Percentiles rank a stretch among this genome's conserved stretches.
These are phyloP conservation scores for Jacaranda mimosifolia DNA, from an alignment of 257 asterid species.

Conservation along the genomic window DNA sequence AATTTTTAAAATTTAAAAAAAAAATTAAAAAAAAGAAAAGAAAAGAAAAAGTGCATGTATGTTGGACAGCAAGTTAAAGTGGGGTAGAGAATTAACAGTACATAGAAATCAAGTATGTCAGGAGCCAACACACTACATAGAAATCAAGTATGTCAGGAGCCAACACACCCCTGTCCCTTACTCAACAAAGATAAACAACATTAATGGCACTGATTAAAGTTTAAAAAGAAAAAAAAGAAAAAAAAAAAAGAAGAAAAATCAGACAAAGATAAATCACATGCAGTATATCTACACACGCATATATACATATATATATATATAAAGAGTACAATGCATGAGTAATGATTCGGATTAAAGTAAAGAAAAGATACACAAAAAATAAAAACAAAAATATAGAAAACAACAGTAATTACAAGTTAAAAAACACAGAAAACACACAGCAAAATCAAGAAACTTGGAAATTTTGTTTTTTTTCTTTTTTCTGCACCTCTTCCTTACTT, in stretches of 20 bases:
- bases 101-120: background rate
- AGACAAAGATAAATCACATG: background rate
- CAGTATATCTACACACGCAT: background rate
- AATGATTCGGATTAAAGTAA: background rate
- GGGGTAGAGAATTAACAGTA: slow-evolving; percentile 23
- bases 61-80: background rate
- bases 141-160: background rate
- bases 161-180: slow-evolving; percentile 23
- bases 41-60: background rate
- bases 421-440: background rate
- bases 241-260: background rate
- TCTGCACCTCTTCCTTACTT: background rate
- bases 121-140: background rate
- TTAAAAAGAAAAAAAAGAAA: no score
- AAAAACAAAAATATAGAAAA: no score
- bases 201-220: no score
- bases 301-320: background rate
- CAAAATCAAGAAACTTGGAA: background rate
- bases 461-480: background rate
- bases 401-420: no score
- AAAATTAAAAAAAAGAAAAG: background rate
- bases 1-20: background rate
- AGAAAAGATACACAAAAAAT: background rate
- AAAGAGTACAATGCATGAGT: background rate
- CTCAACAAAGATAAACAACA: slow-evolving; percentile 25